These are phyloP conservation scores for Parasitella parasitica DNA, from an alignment of 371 early-diverging fungal genomes.

Conservation along the genomic window DNA sequence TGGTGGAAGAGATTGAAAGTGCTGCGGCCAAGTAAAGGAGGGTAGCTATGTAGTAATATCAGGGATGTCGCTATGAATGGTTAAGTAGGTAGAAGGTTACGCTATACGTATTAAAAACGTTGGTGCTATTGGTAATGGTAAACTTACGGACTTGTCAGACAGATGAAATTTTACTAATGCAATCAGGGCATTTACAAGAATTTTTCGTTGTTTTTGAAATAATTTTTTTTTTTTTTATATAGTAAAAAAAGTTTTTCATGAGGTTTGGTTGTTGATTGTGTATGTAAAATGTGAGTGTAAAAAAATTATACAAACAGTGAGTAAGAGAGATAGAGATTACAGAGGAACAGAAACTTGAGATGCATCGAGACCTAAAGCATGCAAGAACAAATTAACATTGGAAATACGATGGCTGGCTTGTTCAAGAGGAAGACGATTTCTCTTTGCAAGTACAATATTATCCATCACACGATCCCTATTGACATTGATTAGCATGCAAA, in stretches of 20 bases:
- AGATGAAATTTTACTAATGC: no score
- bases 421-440: slow-evolving; percentile 56
- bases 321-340: slow-evolving; percentile 12
- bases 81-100: no score
- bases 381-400: slow-evolving; percentile 93
- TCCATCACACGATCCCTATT: slow-evolving; percentile 83
- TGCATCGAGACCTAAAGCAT: slow-evolving; percentile 93
- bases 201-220: not conserved
- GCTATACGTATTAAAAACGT: no score
- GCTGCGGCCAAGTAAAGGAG: no score
- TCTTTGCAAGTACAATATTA: slow-evolving; percentile 69
- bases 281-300: not conserved
- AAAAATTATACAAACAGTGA: not conserved
- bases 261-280: not conserved
- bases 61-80: no score
- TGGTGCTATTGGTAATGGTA: no score
- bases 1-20: no score
- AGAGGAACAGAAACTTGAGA: slow-evolving; percentile 70
- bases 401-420: slow-evolving; percentile 69
- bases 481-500: not conserved
- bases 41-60: no score
- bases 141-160: no score
- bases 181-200: no score
- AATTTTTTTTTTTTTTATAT: no score
- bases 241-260: no score